Evolutionary conservation across 306 rosid genomes (phyloP).

Genomic region (Cyamopsis tetragonoloba): DNA sequence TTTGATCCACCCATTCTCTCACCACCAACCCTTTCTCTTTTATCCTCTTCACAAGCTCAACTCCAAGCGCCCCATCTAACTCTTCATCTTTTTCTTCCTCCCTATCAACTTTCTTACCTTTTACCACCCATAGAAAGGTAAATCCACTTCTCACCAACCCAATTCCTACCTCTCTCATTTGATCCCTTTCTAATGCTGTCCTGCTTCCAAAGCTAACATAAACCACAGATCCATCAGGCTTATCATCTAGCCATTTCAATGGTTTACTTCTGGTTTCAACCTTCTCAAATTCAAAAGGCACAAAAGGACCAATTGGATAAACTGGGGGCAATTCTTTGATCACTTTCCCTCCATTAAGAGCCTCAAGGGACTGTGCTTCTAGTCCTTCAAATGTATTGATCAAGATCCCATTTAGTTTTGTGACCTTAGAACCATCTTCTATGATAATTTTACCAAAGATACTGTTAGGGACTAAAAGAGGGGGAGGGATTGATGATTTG

Average conservation of each 20-base stretch:
- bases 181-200: conserved; percentile 33
- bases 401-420: conserved; percentile 36
- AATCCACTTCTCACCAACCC: conserved; percentile 40
- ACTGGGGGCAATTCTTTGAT: conserved; percentile 33
- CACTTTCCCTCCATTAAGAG: conserved; percentile 6
- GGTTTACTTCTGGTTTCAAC: background rate
- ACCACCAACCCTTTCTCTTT: conserved; percentile 41
- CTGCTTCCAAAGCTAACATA: conserved; percentile 46
- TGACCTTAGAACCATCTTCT: conserved; percentile 34
- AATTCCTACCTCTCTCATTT: conserved; percentile 40
- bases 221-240: conserved; percentile 37
- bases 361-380: conserved; percentile 30
- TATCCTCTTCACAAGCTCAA: conserved; percentile 28
- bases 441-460: conserved; percentile 11
- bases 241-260: conserved; percentile 37
- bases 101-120: conserved; percentile 40
- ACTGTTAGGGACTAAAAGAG: conserved; percentile 6
- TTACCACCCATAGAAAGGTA: conserved; percentile 49
- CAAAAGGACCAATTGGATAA: conserved; percentile 35
- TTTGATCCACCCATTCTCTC: conserved; percentile 49
- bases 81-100: conserved; percentile 36
- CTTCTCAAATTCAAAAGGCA: conserved; percentile 41
- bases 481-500: conserved; percentile 42
- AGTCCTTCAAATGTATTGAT: conserved; percentile 41
- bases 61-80: conserved; percentile 25